Conservation (phyloP, 2,329 filamentous ascomycete species). For the Alternaria sp. region DNA sequence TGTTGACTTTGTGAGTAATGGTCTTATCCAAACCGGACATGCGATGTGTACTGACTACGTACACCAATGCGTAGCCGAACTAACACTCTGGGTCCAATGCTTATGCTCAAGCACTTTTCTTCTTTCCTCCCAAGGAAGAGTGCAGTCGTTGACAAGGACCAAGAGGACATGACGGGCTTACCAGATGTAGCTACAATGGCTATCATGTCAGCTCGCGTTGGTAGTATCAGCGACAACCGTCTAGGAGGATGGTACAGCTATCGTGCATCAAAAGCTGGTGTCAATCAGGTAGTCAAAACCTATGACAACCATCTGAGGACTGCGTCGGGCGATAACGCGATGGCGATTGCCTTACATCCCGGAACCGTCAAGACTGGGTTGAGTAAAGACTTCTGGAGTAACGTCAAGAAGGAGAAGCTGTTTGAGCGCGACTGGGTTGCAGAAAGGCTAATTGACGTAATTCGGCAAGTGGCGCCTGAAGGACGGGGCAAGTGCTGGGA, state of each 20-base stretch:
- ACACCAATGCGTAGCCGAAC: conserved; percentile 54
- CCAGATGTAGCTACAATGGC: conserved; percentile 70
- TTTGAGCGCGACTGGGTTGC: conserved; percentile 74
- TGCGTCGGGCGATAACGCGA: conserved; percentile 67
- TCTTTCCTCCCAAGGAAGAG: conserved; percentile 71
- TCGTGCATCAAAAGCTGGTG: conserved; percentile 76
- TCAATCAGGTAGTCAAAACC: conserved; percentile 75
- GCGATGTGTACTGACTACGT: not conserved
- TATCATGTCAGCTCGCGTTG: conserved; percentile 82
- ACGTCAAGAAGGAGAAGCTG: conserved; percentile 68
- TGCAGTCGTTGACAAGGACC: conserved; percentile 7
- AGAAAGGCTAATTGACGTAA: conserved; percentile 69
- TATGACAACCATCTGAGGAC: conserved; percentile 73
- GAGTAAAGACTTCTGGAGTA: conserved; percentile 75
- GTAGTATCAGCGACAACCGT: conserved; percentile 75
- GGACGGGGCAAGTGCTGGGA: conserved; percentile 53
- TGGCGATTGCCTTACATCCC: conserved; percentile 78
- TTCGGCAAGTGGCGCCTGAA: conserved; percentile 70
- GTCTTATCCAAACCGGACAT: not conserved
- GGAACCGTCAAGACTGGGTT: conserved; percentile 82
- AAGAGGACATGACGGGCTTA: conserved; percentile 36
- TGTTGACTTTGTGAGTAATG: conserved; percentile 66
- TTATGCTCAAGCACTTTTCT: conserved; percentile 80
- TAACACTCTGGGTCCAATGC: conserved; percentile 77
- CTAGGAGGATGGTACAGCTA: conserved; percentile 86